Percentiles rank a stretch among this genome's conserved stretches.
These are phyloP conservation scores for Colletotrichum cuscutae DNA, from an alignment of 2,329 filamentous ascomycete species.

Conservation along the genomic window DNA sequence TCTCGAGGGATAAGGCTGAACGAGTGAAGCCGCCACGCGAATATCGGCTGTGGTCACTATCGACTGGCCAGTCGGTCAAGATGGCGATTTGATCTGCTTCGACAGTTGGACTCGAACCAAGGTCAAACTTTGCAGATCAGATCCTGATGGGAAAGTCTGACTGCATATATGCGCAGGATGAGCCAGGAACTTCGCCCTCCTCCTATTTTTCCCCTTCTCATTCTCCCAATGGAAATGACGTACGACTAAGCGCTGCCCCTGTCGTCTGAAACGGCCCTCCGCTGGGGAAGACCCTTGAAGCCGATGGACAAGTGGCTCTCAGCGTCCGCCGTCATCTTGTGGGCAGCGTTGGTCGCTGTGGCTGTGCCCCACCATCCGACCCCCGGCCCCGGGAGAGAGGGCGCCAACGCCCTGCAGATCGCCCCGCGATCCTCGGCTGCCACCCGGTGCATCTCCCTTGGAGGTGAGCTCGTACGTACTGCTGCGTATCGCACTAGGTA, in stretches of 20 bases:
- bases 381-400: slow-evolving; percentile 1
- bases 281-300: slow-evolving; percentile 29
- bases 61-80: too few species aligned
- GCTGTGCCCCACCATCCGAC: slow-evolving; percentile 19
- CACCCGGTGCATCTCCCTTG: not conserved
- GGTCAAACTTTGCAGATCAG: not conserved
- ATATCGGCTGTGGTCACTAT: too few species aligned
- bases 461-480: too few species aligned
- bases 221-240: slow-evolving; percentile 8
- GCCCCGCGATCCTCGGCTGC: not conserved
- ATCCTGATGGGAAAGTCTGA: not conserved
- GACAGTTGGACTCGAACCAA: not conserved
- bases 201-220: too few species aligned
- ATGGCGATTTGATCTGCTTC: not conserved
- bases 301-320: slow-evolving; percentile 14
- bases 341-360: not conserved
- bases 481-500: too few species aligned
- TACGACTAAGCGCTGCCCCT: slow-evolving; percentile 29
- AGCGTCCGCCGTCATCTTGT: not conserved
- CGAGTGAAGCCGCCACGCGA: not conserved
- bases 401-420: slow-evolving; percentile 1
- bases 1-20: not conserved
- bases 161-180: not conserved
- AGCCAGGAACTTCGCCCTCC: not conserved
- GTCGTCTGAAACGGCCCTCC: slow-evolving; percentile 29